Percentiles rank a stretch among this genome's conserved stretches.
phyloP scores from a whole-genome alignment of 106 monocot species.

The Dendrobium officinale region DNA sequence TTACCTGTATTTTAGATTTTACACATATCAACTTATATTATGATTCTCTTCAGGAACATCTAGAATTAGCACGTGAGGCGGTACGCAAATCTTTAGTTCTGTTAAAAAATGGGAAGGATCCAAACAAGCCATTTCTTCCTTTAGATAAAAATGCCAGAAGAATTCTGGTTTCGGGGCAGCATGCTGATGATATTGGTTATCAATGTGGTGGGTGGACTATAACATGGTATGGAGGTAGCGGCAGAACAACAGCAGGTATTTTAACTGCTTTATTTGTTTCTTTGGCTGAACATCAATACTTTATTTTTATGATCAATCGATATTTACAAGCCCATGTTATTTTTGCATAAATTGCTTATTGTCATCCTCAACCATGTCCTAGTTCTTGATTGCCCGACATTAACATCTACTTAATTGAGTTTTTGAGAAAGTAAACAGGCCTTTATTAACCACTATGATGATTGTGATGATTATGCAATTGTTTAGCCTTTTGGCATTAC shows the following conservation, averaged over 20 bases:
- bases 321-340: not conserved
- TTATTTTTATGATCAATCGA: no score
- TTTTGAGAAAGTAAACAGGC: not conserved
- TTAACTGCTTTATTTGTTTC: not conserved
- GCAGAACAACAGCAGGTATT: constrained; percentile 60
- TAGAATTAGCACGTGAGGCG: constrained; percentile 63
- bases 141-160: constrained; percentile 63
- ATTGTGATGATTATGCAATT: not conserved
- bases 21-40: not conserved
- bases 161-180: constrained; percentile 70
- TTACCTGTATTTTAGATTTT: no score
- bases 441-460: no score
- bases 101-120: constrained; percentile 69
- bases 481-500: not conserved
- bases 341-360: not conserved
- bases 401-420: not conserved
- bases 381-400: not conserved
- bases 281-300: not conserved
- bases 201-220: constrained; percentile 96
- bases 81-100: constrained; percentile 80
- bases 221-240: constrained; percentile 57
- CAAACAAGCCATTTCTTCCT: constrained; percentile 55
- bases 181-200: constrained; percentile 86
- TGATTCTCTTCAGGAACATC: constrained; percentile 49
- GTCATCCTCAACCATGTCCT: not conserved